A percentile compares a stretch with the other conserved stretches of the same genome.
Evolutionary conservation across 345 rosid species (phyloP).

Genomic region (Psidium friedrichsthalianum): DNA sequence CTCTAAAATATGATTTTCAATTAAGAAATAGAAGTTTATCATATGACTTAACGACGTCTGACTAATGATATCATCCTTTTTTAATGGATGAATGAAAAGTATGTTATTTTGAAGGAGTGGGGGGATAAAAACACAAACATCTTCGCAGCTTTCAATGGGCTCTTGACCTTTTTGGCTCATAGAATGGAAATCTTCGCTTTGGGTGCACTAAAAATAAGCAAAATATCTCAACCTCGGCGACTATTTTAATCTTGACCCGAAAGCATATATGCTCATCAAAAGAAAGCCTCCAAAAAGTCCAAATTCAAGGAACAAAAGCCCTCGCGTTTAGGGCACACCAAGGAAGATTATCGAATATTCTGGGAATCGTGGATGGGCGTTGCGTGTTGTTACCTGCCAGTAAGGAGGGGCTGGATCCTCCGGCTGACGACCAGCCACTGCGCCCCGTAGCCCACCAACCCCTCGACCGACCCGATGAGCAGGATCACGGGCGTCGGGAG

Average conservation of each 20-base stretch:
- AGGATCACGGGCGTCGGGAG: constrained; percentile 52
- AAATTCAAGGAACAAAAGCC: too few relatives aligned
- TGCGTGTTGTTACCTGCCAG: constrained; percentile 56
- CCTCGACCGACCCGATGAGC: constrained; percentile 76
- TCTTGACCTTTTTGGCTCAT: too few relatives aligned
- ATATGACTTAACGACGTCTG: neutral
- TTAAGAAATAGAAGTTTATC: neutral
- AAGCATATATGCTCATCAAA: too few relatives aligned
- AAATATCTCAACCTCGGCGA: too few relatives aligned
- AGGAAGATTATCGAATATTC: neutral
- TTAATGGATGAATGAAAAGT: too few relatives aligned
- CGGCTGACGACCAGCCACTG: constrained; percentile 89
- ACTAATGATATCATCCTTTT: too few relatives aligned
- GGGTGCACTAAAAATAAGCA: neutral
- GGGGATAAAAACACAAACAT: too few relatives aligned
- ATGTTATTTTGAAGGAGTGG: too few relatives aligned
- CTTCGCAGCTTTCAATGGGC: too few relatives aligned
- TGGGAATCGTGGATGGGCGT: neutral
- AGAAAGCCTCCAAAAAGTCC: neutral
- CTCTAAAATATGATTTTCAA: neutral
- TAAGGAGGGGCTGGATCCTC: constrained; percentile 50
- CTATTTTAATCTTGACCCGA: too few relatives aligned
- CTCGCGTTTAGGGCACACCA: neutral
- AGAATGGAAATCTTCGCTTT: neutral
- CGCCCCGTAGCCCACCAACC: constrained; percentile 72